Evolutionary conservation across 495 filamentous ascomycete genomes (phyloP).

Genomic region (Hapsidospora chrysogenum): DNA sequence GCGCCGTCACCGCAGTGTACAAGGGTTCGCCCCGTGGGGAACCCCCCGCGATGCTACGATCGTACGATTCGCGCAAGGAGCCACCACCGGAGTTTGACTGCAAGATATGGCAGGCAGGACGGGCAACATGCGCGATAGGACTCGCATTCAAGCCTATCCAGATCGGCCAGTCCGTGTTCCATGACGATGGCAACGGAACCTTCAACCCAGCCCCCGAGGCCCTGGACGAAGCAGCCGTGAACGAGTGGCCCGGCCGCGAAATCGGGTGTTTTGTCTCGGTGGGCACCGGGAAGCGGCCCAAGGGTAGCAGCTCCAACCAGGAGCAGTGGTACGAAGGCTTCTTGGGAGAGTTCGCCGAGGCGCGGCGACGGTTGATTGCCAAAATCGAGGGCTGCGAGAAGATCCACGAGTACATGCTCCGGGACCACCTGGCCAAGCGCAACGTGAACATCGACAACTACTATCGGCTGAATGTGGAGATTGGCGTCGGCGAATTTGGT

Average conservation of each 20-base stretch:
- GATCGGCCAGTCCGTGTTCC: conserved; percentile 82
- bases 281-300: conserved; percentile 78
- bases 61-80: conserved; percentile 88
- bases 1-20: conserved; percentile 76
- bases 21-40: conserved; percentile 56
- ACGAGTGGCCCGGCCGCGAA: conserved; percentile 89
- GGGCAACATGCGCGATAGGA: conserved; percentile 83
- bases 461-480: conserved; percentile 92
- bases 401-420: conserved; percentile 71
- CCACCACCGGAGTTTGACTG: conserved; percentile 77
- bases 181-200: conserved; percentile 81
- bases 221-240: conserved; percentile 76
- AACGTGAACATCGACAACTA: conserved; percentile 82
- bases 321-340: conserved; percentile 89
- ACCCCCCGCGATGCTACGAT: conserved; percentile 58
- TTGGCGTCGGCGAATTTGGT: conserved; percentile 92
- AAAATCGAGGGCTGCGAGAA: conserved; percentile 94
- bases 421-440: conserved; percentile 55
- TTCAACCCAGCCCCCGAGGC: conserved; percentile 81
- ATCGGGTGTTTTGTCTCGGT: conserved; percentile 81
- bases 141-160: conserved; percentile 92
- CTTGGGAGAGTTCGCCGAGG: conserved; percentile 82
- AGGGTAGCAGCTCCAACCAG: conserved; percentile 46
- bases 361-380: conserved; percentile 58
- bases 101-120: conserved; percentile 88